phyloP scores from a whole-genome alignment of 2,329 filamentous ascomycete genomes.

The Thielaviopsis punctulata region DNA sequence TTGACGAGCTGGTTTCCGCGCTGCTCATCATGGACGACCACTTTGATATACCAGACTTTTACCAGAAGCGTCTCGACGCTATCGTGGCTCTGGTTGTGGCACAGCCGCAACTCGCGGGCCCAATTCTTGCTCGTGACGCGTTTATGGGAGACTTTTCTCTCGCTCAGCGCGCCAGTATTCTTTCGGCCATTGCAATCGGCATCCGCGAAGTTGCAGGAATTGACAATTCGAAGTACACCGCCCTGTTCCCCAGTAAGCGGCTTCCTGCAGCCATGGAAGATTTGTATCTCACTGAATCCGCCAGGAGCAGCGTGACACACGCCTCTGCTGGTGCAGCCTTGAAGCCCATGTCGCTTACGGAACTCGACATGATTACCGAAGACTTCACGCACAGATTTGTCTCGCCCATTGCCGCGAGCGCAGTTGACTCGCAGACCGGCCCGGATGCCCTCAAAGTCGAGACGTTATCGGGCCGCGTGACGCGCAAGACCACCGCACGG shows the following conservation, averaged over 20 bases:
- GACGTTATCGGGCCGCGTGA: slow-evolving; percentile 45
- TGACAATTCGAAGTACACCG: slow-evolving; percentile 36
- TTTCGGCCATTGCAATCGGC: slow-evolving; percentile 66
- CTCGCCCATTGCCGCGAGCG: slow-evolving; percentile 61
- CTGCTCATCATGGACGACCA: slow-evolving; percentile 73
- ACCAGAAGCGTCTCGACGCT: slow-evolving; percentile 56
- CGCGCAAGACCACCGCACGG: slow-evolving; percentile 29
- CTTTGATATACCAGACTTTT: slow-evolving; percentile 64
- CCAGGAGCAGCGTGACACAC: slow-evolving; percentile 12
- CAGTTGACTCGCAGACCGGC: slow-evolving; percentile 63
- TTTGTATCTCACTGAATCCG: slow-evolving; percentile 37
- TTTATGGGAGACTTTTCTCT: slow-evolving; percentile 88
- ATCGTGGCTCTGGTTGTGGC: slow-evolving; percentile 70
- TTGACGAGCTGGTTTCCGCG: slow-evolving; percentile 59
- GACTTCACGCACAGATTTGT: slow-evolving; percentile 57
- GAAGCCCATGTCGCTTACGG: slow-evolving; percentile 36
- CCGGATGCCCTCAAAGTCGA: slow-evolving; percentile 76
- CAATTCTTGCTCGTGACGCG: slow-evolving; percentile 69
- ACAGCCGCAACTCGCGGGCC: slow-evolving; percentile 59
- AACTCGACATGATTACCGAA: slow-evolving; percentile 51
- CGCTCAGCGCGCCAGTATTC: slow-evolving; percentile 62
- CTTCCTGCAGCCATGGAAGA: slow-evolving; percentile 59
- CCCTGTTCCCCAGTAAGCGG: slow-evolving; percentile 60
- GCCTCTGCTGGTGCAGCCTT: slow-evolving; percentile 21
- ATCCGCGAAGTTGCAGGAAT: slow-evolving; percentile 74